Evolutionary conservation across 73 alveolate species (phyloP).

Genomic region (Tetrahymena borealis): DNA sequence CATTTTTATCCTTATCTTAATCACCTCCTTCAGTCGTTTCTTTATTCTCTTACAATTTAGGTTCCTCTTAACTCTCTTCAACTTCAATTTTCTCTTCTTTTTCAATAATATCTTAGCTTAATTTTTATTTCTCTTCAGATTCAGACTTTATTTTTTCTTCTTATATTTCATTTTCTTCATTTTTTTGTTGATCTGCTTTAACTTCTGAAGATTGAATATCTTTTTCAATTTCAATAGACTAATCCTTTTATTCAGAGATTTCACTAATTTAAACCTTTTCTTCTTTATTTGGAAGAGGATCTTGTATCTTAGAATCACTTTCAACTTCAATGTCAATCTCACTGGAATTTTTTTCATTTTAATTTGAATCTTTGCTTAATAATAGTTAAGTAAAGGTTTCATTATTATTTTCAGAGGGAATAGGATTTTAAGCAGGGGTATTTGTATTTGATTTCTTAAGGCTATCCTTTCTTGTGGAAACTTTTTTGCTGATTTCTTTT

Average conservation of each 20-base stretch:
- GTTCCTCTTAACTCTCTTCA: background rate
- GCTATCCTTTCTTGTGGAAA: constrained; percentile 16
- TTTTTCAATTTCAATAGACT: background rate
- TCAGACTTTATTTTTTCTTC: background rate
- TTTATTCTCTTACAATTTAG: background rate
- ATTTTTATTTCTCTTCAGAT: no score
- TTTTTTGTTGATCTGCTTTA: background rate
- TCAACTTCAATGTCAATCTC: background rate
- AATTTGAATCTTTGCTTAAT: background rate
- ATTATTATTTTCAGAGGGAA: background rate
- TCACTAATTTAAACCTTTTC: background rate
- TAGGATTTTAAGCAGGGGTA: background rate
- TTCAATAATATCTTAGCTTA: background rate
- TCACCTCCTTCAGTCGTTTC: background rate
- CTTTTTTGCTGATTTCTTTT: background rate
- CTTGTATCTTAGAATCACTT: constrained; percentile 7
- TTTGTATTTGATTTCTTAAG: background rate
- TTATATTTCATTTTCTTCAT: background rate
- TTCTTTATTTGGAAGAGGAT: background rate
- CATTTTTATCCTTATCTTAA: background rate
- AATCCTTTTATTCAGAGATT: background rate
- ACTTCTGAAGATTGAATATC: no score
- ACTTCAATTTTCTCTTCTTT: background rate
- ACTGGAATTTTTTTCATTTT: background rate
- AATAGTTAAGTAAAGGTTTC: constrained; percentile 6